Evolutionary conservation across 805 yeast genomes (phyloP), one percentile per base, ranked within the genome.

Genomic region (Ogataea kodamae): DNA sequence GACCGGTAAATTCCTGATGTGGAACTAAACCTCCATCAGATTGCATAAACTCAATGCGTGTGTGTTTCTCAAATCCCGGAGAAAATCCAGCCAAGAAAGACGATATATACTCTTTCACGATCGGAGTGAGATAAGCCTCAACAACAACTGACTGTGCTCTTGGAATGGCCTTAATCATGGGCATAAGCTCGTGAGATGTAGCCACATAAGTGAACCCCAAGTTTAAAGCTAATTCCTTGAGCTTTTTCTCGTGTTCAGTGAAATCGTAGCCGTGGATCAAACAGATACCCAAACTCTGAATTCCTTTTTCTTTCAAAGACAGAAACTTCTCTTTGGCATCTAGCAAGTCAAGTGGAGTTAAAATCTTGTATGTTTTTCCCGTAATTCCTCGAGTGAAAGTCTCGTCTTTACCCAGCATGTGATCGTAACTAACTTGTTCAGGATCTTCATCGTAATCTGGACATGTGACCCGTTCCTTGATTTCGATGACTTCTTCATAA

Each of bases 21-120:
- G 70, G 70, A 33, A 72, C 67, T 32, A 73, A 59, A 6, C 78
- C 79, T 28, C 79, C 79, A 52, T 73, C 74, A 6, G 74, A 65
- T 45, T 72, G 76, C 79, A 73, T 73, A 52, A 73, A 73, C 40
- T 70, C 65, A 35, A 71, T 69, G 31, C 57, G 53, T 5, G 62
- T 58, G 17, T 59, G 64, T 4, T 43, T 46, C 22, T 28, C 42
- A 18, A 33, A 38, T 5, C 38, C 38, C n/a, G 30, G 32, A 21
- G 47, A 41, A 24, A 62, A 56, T 11, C 57, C 57, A 10, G 46
- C 40, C 27, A 69, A 46, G 30, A 64, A 59, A 12, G 63, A 65
- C 8, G 55, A 51, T 23, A 65, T 55, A 41, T 65, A 65, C 2
- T 54, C 56, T 34, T 58, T 53, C 27, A 66, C 58, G 21, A 60